These are phyloP conservation scores for Leishmania aethiopica DNA, from an alignment of 208 protist genomes.

Conservation along the genomic window DNA sequence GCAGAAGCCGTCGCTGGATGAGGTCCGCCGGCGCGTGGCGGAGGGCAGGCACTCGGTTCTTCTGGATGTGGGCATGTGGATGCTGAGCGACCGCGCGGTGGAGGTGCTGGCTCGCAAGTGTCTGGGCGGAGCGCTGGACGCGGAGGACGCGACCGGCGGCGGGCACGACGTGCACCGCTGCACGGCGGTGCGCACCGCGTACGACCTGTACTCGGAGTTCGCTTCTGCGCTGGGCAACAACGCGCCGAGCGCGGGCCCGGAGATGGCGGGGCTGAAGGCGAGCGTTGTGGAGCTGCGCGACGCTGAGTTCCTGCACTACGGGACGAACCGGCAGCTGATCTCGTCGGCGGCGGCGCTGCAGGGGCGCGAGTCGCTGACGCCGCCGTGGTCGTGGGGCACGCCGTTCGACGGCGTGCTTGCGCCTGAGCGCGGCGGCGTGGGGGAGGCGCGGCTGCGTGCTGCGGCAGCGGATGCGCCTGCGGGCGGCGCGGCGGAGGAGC, in stretches of 20 bases:
- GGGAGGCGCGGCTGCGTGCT: neutral
- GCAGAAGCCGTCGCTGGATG: constrained; percentile 51
- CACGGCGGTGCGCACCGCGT: constrained; percentile 22
- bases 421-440: constrained; percentile 7
- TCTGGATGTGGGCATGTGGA: constrained; percentile 53
- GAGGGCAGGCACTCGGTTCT: constrained; percentile 19
- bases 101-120: constrained; percentile 32
- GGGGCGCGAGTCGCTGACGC: constrained; percentile 24
- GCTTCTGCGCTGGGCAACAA: constrained; percentile 31
- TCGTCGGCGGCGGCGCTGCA: constrained; percentile 33
- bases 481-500: neutral
- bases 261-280: constrained; percentile 27
- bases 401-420: constrained; percentile 29
- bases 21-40: constrained; percentile 20
- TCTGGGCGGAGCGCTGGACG: constrained; percentile 4
- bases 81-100: constrained; percentile 54
- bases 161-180: neutral
- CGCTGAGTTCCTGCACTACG: constrained; percentile 48
- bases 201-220: constrained; percentile 58
- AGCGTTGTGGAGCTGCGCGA: constrained; percentile 37
- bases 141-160: neutral
- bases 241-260: constrained; percentile 10
- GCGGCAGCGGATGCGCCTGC: neutral
- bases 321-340: constrained; percentile 45
- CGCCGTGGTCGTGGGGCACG: constrained; percentile 27